Percentiles rank a stretch among this genome's conserved stretches.
Conservation (phyloP, 768 basidiomycete genomes). For the Suillus sp. region DNA sequence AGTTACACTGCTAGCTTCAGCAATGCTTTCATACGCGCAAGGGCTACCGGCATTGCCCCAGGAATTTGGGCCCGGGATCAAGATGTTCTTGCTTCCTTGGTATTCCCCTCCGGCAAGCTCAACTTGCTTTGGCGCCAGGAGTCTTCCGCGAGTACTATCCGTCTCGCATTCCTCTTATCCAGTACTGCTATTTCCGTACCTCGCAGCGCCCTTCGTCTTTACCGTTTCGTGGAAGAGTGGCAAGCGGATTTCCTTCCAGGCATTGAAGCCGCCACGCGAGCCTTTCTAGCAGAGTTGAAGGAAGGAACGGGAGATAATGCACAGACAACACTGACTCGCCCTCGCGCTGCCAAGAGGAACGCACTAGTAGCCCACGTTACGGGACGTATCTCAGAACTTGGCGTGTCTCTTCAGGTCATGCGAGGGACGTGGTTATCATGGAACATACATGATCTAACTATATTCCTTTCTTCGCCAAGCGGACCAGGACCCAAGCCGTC, state of each 20-base stretch:
- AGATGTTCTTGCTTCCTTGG: slow-evolving; percentile 64
- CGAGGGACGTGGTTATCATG: slow-evolving; percentile 86
- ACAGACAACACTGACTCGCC: slow-evolving; percentile 36
- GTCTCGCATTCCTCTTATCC: slow-evolving; percentile 47
- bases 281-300: slow-evolving; percentile 64
- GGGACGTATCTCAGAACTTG: slow-evolving; percentile 49
- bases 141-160: slow-evolving; percentile 38
- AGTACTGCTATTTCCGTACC: slow-evolving; percentile 63
- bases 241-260: slow-evolving; percentile 75
- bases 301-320: slow-evolving; percentile 33
- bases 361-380: slow-evolving; percentile 49
- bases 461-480: slow-evolving; percentile 46
- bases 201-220: slow-evolving; percentile 77
- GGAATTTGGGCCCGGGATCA: slow-evolving; percentile 43
- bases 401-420: slow-evolving; percentile 78
- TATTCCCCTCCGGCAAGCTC: slow-evolving; percentile 46
- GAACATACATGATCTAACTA: slow-evolving; percentile 55
- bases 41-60: slow-evolving; percentile 46
- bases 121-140: slow-evolving; percentile 54
- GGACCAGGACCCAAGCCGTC: slow-evolving; percentile 33
- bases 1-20: slow-evolving; percentile 26
- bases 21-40: slow-evolving; percentile 59
- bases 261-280: slow-evolving; percentile 66
- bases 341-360: slow-evolving; percentile 16
- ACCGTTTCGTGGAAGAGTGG: slow-evolving; percentile 84